A percentile compares a stretch with the other conserved stretches of the same genome.
phyloP scores from a whole-genome alignment of 495 filamentous ascomycete species.

The Aspergillus baeticus region DNA sequence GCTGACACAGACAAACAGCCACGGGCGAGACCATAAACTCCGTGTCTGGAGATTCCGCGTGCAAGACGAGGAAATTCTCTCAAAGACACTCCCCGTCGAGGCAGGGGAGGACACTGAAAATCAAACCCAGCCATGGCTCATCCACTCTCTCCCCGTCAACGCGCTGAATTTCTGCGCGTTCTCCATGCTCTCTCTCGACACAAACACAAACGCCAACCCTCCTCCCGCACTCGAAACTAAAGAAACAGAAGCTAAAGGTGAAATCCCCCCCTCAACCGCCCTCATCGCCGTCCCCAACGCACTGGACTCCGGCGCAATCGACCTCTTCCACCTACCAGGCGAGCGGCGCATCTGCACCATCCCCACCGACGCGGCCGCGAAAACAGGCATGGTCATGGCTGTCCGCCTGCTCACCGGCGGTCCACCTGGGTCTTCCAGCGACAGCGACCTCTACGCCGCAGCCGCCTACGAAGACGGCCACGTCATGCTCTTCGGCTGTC shows the following conservation, averaged over 20 bases:
- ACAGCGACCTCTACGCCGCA: constrained; percentile 47
- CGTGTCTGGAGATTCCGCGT: constrained; percentile 73
- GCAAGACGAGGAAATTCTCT: constrained; percentile 57
- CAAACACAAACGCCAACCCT: not conserved
- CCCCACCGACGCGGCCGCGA: constrained; percentile 49
- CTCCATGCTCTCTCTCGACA: constrained; percentile 44
- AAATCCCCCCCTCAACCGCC: constrained; percentile 26
- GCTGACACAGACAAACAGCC: constrained; percentile 50
- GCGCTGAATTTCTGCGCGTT: constrained; percentile 97
- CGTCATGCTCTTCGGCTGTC: constrained; percentile 55
- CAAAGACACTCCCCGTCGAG: constrained; percentile 70
- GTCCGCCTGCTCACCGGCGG: constrained; percentile 55
- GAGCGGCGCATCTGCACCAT: constrained; percentile 68
- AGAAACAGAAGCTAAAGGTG: not conserved
- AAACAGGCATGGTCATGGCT: constrained; percentile 92
- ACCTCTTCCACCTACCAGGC: constrained; percentile 82
- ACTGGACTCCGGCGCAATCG: constrained; percentile 73
- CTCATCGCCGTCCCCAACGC: constrained; percentile 77
- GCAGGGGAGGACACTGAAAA: constrained; percentile 18
- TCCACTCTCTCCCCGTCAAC: constrained; percentile 82
- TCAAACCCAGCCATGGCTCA: constrained; percentile 71
- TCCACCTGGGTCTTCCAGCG: constrained; percentile 45
- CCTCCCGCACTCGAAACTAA: not conserved
- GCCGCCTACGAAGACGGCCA: constrained; percentile 90
- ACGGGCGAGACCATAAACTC: constrained; percentile 87